Conservation (phyloP, 148 eudicot species). For the Chenopodium berlandieri region DNA sequence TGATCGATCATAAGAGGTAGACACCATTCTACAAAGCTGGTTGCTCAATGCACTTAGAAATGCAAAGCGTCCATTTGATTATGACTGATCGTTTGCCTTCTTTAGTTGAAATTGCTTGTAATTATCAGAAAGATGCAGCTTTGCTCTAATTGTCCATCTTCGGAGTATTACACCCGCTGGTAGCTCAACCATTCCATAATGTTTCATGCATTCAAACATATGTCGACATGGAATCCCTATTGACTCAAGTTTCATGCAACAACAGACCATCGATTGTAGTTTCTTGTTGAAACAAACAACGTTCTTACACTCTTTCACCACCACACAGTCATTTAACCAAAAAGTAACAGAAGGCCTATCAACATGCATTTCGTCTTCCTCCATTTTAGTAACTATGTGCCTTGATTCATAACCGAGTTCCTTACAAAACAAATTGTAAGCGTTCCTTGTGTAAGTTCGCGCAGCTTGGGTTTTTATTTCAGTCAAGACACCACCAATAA, state of each 20-base stretch:
- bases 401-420: not conserved
- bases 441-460: not conserved
- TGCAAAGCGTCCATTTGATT: too few relatives aligned
- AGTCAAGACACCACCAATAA: not conserved
- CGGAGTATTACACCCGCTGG: not conserved
- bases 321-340: not conserved
- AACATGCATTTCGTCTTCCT: not conserved
- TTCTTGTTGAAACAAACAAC: not conserved
- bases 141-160: not conserved
- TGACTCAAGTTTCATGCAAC: not conserved
- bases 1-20: too few relatives aligned
- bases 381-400: not conserved
- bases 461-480: not conserved
- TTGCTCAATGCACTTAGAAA: too few relatives aligned
- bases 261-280: not conserved
- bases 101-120: too few relatives aligned
- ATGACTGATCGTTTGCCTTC: too few relatives aligned
- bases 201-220: not conserved
- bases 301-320: not conserved
- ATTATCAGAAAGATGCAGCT: not conserved
- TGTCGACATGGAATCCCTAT: not conserved
- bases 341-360: not conserved
- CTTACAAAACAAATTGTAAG: not conserved
- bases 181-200: not conserved
- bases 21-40: too few relatives aligned